Conservation (phyloP, 768 basidiomycete genomes). For the Termitomyces sp. region DNA sequence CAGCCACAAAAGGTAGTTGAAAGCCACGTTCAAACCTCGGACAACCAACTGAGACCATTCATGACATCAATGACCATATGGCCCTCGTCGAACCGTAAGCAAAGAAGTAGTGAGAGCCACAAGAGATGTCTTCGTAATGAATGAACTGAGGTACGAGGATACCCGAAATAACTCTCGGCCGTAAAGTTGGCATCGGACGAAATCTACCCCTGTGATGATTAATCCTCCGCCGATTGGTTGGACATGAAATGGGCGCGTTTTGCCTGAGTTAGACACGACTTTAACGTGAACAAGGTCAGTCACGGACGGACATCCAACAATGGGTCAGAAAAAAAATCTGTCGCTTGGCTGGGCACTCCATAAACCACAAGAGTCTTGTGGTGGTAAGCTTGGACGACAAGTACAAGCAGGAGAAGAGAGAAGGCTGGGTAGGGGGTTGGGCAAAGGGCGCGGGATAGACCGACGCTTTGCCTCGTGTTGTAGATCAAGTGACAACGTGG, state of each 20-base stretch:
- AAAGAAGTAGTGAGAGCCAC: background rate
- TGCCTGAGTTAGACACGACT: conserved; percentile 4
- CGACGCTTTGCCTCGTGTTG: conserved; percentile 24
- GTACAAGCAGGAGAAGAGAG: conserved; percentile 7
- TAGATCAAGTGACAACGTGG: conserved; percentile 18
- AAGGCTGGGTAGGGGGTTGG: conserved; percentile 21
- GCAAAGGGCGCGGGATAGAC: conserved; percentile 26
- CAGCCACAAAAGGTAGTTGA: conserved; percentile 1
- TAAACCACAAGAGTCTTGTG: background rate
- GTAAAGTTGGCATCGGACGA: background rate
- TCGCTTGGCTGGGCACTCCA: background rate
- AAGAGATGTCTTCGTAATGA: background rate
- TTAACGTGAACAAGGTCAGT: conserved; percentile 5
- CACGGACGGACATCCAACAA: background rate
- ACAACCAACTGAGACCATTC: background rate
- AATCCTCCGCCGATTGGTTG: background rate
- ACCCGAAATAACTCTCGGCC: conserved; percentile 2
- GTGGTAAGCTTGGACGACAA: background rate
- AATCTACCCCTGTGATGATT: background rate
- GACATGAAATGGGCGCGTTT: conserved; percentile 8
- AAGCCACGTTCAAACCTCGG: background rate
- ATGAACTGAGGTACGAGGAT: background rate
- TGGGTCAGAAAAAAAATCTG: background rate
- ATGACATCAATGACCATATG: conserved; percentile 8
- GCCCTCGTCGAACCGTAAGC: background rate